These are phyloP conservation scores for Colletotrichum noveboracense DNA, from an alignment of 2,329 filamentous ascomycete genomes.

Conservation along the genomic window DNA sequence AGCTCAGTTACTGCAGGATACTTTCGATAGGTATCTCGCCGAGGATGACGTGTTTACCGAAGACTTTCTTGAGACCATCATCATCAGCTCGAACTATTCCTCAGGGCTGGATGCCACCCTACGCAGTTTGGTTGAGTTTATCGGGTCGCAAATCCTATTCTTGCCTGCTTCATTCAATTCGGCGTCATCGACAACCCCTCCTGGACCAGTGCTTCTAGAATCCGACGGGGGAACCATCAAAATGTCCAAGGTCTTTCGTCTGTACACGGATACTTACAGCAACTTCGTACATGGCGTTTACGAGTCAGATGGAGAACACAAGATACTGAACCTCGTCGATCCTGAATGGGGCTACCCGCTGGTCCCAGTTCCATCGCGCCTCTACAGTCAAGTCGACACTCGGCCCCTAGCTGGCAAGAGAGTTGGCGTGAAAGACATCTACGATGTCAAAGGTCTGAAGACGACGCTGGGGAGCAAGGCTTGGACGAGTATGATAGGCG, in stretches of 20 bases:
- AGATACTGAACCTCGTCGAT: neutral
- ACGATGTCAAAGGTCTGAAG: neutral
- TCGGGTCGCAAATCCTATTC: neutral
- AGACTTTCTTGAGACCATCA: neutral
- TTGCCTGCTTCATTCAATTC: neutral
- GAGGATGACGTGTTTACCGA: neutral
- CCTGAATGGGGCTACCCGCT: neutral
- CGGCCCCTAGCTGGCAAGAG: neutral
- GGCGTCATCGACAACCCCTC: neutral
- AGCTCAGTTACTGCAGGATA: neutral
- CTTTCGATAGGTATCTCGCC: neutral
- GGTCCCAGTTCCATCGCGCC: neutral
- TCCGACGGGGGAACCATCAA: neutral
- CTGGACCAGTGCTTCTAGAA: neutral
- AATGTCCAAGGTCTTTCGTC: fast-evolving
- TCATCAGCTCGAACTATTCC: neutral
- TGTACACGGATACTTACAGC: neutral
- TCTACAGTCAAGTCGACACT: fast-evolving
- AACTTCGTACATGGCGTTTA: neutral
- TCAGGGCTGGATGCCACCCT: neutral
- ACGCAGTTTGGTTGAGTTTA: neutral
- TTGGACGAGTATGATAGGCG: neutral
- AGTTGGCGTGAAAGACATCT: neutral
- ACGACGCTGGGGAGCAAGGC: neutral
- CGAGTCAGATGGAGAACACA: neutral